phyloP scores from a whole-genome alignment of 2,329 filamentous ascomycete species.

The Xylariomycetidae sp. region DNA sequence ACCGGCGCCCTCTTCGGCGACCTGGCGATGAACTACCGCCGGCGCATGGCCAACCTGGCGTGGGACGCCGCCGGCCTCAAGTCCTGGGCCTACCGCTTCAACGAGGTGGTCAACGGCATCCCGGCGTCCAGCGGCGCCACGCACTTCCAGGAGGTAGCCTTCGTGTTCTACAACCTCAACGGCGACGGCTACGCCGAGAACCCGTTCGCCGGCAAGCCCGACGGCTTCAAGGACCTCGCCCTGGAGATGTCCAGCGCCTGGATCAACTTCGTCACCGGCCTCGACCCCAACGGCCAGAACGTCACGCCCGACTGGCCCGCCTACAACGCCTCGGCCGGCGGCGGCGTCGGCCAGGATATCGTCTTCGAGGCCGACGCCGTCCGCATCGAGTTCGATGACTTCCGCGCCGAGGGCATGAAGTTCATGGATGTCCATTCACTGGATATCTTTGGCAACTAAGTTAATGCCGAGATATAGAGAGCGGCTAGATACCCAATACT shows the following conservation, averaged over 20 bases:
- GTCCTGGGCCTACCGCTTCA: slow-evolving; percentile 28
- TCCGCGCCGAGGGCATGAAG: slow-evolving; percentile 22
- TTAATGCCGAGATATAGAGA: too few relatives aligned
- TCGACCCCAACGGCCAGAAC: slow-evolving; percentile 38
- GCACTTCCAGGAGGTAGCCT: slow-evolving; percentile 37
- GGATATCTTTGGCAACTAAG: slow-evolving; percentile 22
- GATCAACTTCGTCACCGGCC: slow-evolving; percentile 43
- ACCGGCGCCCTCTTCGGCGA: slow-evolving; percentile 24
- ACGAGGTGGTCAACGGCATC: slow-evolving; percentile 23
- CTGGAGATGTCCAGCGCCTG: slow-evolving; percentile 24
- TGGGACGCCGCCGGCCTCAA: slow-evolving; percentile 22
- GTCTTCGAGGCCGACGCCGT: slow-evolving; percentile 18
- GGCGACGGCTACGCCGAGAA: slow-evolving; percentile 26
- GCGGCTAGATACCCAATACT: too few relatives aligned
- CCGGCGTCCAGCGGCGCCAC: slow-evolving; percentile 17
- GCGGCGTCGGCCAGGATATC: slow-evolving; percentile 18
- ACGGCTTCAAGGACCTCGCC: slow-evolving; percentile 21
- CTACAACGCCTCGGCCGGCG: slow-evolving; percentile 13
- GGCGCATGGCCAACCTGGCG: slow-evolving; percentile 21
- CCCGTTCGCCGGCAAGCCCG: slow-evolving; percentile 24
- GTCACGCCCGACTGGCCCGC: slow-evolving; percentile 19
- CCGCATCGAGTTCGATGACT: slow-evolving; percentile 24
- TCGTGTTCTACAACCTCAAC: slow-evolving; percentile 34
- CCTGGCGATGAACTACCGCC: slow-evolving; percentile 19
- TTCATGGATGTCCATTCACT: slow-evolving; percentile 25